Percentiles rank a stretch among this genome's conserved stretches.
Evolutionary conservation across 1,284 basidiomycete species (phyloP).

Genomic region (Sparassis latifolia): DNA sequence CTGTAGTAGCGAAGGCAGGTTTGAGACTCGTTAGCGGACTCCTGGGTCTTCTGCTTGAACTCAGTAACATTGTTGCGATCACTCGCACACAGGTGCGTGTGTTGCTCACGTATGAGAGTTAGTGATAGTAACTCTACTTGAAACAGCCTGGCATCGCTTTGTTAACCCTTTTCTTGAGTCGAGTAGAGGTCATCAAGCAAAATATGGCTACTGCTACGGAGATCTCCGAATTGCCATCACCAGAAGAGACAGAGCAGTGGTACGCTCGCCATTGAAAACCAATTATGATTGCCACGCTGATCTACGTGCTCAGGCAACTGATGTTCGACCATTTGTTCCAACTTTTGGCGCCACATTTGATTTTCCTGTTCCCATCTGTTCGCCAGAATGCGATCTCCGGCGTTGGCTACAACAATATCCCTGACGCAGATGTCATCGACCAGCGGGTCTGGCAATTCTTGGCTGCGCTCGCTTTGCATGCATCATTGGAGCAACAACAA

Average conservation of each 20-base stretch:
- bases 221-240: slow-evolving; percentile 47
- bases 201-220: slow-evolving; percentile 47
- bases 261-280: slow-evolving; percentile 21
- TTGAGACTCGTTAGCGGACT: slow-evolving; percentile 85
- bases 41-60: slow-evolving; percentile 78
- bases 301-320: slow-evolving; percentile 48
- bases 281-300: not conserved
- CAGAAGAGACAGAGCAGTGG: slow-evolving; percentile 85
- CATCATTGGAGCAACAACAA: slow-evolving; percentile 80
- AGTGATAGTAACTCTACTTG: slow-evolving; percentile 4
- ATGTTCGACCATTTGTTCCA: slow-evolving; percentile 85
- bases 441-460: slow-evolving; percentile 92
- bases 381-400: slow-evolving; percentile 49
- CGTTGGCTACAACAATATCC: slow-evolving; percentile 26
- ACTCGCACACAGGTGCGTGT: slow-evolving; percentile 70
- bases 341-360: slow-evolving; percentile 68
- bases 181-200: slow-evolving; percentile 88
- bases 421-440: slow-evolving; percentile 68
- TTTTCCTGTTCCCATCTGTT: slow-evolving; percentile 86
- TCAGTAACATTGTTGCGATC: slow-evolving; percentile 70
- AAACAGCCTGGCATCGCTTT: slow-evolving; percentile 85
- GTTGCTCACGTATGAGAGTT: slow-evolving; percentile 3
- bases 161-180: slow-evolving; percentile 86
- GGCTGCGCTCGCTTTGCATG: slow-evolving; percentile 83
- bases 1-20: slow-evolving; percentile 72